Base-by-base conservation (phyloP, 2,329 filamentous ascomycete species). In the Eutypella sp. region DNA sequence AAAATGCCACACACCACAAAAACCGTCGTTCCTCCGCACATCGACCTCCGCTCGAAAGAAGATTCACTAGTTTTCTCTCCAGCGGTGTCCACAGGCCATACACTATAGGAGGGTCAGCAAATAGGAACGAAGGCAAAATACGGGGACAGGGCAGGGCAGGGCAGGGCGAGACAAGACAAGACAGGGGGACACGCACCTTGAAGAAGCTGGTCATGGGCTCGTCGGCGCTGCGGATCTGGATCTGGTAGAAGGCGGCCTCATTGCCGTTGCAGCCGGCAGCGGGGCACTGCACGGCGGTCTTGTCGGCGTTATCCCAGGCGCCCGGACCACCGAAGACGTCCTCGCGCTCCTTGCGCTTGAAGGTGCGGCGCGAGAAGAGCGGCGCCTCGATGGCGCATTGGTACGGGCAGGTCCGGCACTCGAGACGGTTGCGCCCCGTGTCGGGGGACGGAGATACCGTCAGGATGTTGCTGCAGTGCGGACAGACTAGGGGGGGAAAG, bases 121-220 rank as follows among this genome's bases (percentile, higher is more conserved):
- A 39, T n/a, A n/a, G n/a, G n/a, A 25, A 48, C 31, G 39, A 49
- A 29, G 13, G 25, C 4, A 3, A 18, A 23, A 27, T 13, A 38
- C 5, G n/a, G n/a, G n/a, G n/a, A n/a, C n/a, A n/a, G n/a, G n/a
- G n/a, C n/a, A n/a, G n/a, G n/a, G n/a, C n/a, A n/a, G n/a, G n/a
- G n/a, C n/a, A n/a, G n/a, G n/a, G n/a, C n/a, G n/a, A 11, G 40
- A 29, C 9, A 27, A n/a, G 42, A 34, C 16, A 29, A 6, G 25
- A n/a, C n/a, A 41, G 31, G 25, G 8, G 40, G 10, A 41, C 15
- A 18, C 64, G 38, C 61, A 89, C 87, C 80, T 90, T 93, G 71
- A 85, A 95, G 69, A 97, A 97, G 49, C 84, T 92, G 55, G 93
- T 99, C 87, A 96, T 96, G 49, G 93, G 93, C 76, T 99, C 93